Base-by-base conservation (phyloP, 2,329 filamentous ascomycete species). In the Aspergillus japonicus region DNA sequence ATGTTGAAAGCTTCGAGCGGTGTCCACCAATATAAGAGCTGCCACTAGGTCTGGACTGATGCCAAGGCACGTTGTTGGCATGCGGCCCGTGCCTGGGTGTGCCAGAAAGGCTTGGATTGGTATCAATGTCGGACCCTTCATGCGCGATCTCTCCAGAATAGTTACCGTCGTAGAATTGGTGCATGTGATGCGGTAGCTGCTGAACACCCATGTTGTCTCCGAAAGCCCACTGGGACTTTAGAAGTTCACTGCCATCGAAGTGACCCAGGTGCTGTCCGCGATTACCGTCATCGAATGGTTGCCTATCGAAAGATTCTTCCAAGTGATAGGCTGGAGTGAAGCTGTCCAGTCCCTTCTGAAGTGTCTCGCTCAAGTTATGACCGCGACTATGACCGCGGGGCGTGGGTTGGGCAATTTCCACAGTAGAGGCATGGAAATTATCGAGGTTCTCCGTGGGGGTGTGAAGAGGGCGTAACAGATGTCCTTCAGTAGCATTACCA, bases 311-410 rank as follows among this genome's bases (percentile, higher is more conserved):
- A 62, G 91, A 87, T 71, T 92, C 87, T 71, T 93, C 90, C 62
- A 95, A 76, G 68, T 94, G 91, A 70, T 95, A 94, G 68, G 96
- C 91, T 4, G 90, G 90, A 53, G 64, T 64, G 62, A 72, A 69
- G 44, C 73, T 72, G 44, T 95, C 89, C 58, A 96, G 89, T 66
- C 95, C 92, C 62, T 88, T 89, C 72, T 96, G 92, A 24, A 96
- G 82, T 50, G 87, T 91, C 63, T 88, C 84, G 68, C 89, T 92
- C 47, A 91, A 82, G 66, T 92, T 92, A 67, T 93, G 89, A 58
- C 82, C 82, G 73, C 65, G 66, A 26, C 63, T 67, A 44, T 87
- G 84, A 42, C 83, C 83, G 65, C 82, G 82, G 59, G 86, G 86
- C 54, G 82, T 87, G 10, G 86, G 86, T 50, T 86, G 82, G 26